phyloP scores from a whole-genome alignment of 1,284 basidiomycete genomes.

The Gomphus bonarii region DNA sequence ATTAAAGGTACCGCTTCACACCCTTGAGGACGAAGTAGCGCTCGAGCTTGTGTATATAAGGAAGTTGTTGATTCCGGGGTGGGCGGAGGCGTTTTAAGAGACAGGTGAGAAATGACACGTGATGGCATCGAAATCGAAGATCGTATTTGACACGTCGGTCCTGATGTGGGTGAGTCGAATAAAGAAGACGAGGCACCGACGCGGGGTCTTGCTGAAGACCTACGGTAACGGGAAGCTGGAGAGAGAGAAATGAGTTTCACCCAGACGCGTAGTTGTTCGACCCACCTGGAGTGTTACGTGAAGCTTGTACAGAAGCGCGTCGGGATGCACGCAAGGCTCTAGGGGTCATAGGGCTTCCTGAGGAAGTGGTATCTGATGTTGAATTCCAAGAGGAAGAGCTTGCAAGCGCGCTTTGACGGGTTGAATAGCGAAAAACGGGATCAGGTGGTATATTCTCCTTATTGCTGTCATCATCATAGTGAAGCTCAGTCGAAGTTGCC shows the following conservation, averaged over 20 bases:
- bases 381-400: neutral
- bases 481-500: constrained; percentile 32
- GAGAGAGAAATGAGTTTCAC: neutral
- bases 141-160: neutral
- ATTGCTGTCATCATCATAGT: constrained; percentile 41
- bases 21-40: constrained; percentile 59
- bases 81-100: constrained; percentile 46
- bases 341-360: constrained; percentile 25
- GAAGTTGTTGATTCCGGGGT: constrained; percentile 40
- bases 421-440: neutral
- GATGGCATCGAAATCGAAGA: constrained; percentile 25
- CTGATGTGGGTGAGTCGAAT: neutral
- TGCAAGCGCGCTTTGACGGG: neutral
- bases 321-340: constrained; percentile 20
- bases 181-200: constrained; percentile 17
- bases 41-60: constrained; percentile 53
- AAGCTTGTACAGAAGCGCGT: constrained; percentile 7
- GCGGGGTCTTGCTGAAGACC: constrained; percentile 34
- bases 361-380: neutral
- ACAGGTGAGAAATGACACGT: constrained; percentile 30
- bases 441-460: constrained; percentile 67
- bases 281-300: constrained; percentile 10
- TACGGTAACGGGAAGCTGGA: constrained; percentile 27
- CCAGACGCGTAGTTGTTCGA: neutral
- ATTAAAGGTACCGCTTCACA: constrained; percentile 39